Evolutionary conservation across 1,284 basidiomycete genomes (phyloP), one percentile per base, ranked within the genome.

Genomic region (Erythrobasidium hasegawianum): DNA sequence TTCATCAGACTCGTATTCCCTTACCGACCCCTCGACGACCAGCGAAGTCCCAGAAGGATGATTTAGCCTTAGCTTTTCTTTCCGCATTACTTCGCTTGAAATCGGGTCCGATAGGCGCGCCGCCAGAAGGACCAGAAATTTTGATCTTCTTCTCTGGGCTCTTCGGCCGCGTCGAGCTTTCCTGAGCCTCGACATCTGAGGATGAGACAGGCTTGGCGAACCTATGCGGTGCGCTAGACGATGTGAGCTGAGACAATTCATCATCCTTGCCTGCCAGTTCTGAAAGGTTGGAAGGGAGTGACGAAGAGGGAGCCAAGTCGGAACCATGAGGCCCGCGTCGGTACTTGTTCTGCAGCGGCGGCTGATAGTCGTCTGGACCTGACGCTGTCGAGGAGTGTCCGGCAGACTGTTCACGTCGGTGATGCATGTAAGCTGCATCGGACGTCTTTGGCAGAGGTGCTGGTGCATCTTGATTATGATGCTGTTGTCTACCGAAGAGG

Each of bases 51-150:
- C 73, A 74, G 43, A 74, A 74, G 18, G 67, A 61, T 40, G 71
- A 91, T 79, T 94, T 93, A 14, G 88, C 87, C 79, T 93, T 94
- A 38, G 69, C 69, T 40, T 67, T 62, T 22, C 73, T 53, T 29
- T 73, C 68, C 26, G 59, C 74, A 22, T 74, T 73, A 24, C 62
- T 66, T 14, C 70, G 71, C 56, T 78, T 78, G 68, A 95, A 95
- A 77, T 91, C 91, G 52, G 84, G 83, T 8, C 90, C 90, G 41
- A 96, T 90, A 33, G 87, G 88, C 11, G 85, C 84, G 13, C 90
- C 91, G 70, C 87, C 87, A 77, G 93, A 82, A 38, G 92, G 92
- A 0, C 85, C 89, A n/a, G 89, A 92, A 64, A 95, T 95, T 77
- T 92, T 89, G 50, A 76, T 41, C 24, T 57, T 59, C 43, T 67